Conservation (phyloP, 2,329 filamentous ascomycete species). For the Endoconidiophora laricicola region DNA sequence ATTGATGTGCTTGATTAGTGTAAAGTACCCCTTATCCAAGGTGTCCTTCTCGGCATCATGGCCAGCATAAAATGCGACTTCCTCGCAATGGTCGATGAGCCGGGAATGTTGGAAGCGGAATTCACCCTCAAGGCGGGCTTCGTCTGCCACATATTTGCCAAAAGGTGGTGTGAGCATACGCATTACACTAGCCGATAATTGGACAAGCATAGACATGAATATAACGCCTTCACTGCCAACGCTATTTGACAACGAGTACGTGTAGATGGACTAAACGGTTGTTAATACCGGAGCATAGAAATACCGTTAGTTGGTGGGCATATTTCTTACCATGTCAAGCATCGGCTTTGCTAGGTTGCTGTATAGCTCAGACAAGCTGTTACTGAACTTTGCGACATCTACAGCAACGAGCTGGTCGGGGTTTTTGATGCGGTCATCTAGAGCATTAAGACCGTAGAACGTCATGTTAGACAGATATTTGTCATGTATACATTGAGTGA, state of each 20-base stretch:
- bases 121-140: conserved; percentile 84
- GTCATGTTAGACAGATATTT: conserved; percentile 95
- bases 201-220: conserved; percentile 86
- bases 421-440: conserved; percentile 97
- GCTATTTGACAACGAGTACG: conserved; percentile 78
- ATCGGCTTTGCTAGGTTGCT: conserved; percentile 91
- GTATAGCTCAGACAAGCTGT: conserved; percentile 85
- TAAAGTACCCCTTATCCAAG: conserved; percentile 96
- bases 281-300: conserved; percentile 15
- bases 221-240: conserved; percentile 95
- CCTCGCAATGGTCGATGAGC: conserved; percentile 89
- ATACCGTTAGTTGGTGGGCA: neutral
- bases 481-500: conserved; percentile 91
- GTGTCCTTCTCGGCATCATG: conserved; percentile 93
- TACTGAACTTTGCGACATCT: conserved; percentile 90
- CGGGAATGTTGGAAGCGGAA: conserved; percentile 91
- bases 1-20: conserved; percentile 97
- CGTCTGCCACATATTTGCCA: conserved; percentile 92
- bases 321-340: conserved; percentile 58
- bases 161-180: conserved; percentile 88
- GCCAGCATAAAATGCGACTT: conserved; percentile 80
- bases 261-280: conserved; percentile 56
- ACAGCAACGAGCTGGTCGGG: conserved; percentile 94
- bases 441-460: conserved; percentile 86
- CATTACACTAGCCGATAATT: conserved; percentile 86